Evolutionary conservation across 1,284 basidiomycete species (phyloP), one percentile per base, ranked within the genome.

Genomic region (Cystobasidiaceae sp.): DNA sequence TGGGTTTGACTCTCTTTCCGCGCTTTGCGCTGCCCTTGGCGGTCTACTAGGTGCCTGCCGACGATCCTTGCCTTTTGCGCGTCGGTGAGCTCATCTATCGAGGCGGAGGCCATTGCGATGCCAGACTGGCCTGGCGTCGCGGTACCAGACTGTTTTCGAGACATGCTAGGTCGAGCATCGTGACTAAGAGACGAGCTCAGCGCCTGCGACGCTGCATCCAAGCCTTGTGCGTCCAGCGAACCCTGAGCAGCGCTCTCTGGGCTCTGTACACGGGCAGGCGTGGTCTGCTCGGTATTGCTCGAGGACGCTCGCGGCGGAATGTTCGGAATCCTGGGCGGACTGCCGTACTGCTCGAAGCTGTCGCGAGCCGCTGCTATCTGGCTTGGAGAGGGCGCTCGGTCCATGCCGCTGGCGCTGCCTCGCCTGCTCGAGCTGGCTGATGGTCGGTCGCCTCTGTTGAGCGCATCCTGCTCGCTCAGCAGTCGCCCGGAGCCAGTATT

Each of bases 61-160:
- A 96, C 78, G 0, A 94, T 84, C 70, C 83, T 83, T 1, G 86
- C 86, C 79, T 92, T 94, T 73, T 93, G 89, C 71, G 89, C 88
- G 44, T 88, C 86, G 0, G 78, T 72, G 0, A 80, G 70, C 25
- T 77, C 78, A 41, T 62, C 60, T 27, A 52, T 52, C 8, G 13
- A 46, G 56, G 37, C 56, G 44, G 30, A 46, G 56, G 7, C 73
- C 75, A 27, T 32, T 7, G 30, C 55, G 13, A 21, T 8, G 19
- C 57, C 43, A 39, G 34, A 43, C n/a, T 25, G 27, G n/a, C 9
- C 33, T 1, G 41, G 43, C 11, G 28, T 37, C 17, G 55, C 13
- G 28, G 49, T 19, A 1, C 19, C 11, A n/a, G 39, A 43, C 33
- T 17, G 25, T 17, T 21, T 27, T 15, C 17, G 17, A 30, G 19